Base-by-base conservation (phyloP, 1,284 basidiomycete genomes). In the Gymnopus androsaceus region DNA sequence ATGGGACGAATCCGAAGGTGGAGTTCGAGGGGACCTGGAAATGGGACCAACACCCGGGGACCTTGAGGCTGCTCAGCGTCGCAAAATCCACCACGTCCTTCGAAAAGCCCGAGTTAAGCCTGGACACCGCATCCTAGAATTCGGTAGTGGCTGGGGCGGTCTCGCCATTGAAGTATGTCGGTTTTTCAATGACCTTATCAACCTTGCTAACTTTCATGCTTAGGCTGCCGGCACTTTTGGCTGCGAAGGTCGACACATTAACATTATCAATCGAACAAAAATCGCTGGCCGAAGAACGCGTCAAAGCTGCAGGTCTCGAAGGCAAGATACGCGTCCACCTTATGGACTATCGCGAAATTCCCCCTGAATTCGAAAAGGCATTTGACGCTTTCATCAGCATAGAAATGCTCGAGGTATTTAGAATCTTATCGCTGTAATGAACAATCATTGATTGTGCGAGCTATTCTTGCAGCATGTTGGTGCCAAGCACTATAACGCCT, bases 131-230 rank as follows among this genome's bases (percentile, higher is more conserved):
- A 81, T 95, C 31, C 78, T 96, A 44, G 94, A 96, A 73, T 93
- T 95, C 64, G 94, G 94, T n/a, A 88, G 88, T 50, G 94, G 94
- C 7, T 95, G 94, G 94, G 94, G 94, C 12, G 90, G 86, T 42
- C 80, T 96, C 51, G 91, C 92, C 8, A 95, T 96, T 60, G 90
- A 92, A 80, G 90, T 90, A 33, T 70, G 80, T 51, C 59, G 62
- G 27, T 61, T 59, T 49, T 19, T 46, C 28, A 52, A 15, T 44
- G 45, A 30, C 38, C n/a, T 64, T 49, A 15, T 48, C 40, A n/a
- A 12, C 55, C 11, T 47, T 8, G 54, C 52, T 40, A 15, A 44
- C 12, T 49, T 4, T 28, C 25, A 27, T 28, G 25, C 3, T 6
- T 57, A 88, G 84, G 88, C 88, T 56, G 88, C 86, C 8, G 76